These are phyloP conservation scores for Phyllosticta citriasiana DNA, from an alignment of 2,329 filamentous ascomycete species.

Conservation along the genomic window DNA sequence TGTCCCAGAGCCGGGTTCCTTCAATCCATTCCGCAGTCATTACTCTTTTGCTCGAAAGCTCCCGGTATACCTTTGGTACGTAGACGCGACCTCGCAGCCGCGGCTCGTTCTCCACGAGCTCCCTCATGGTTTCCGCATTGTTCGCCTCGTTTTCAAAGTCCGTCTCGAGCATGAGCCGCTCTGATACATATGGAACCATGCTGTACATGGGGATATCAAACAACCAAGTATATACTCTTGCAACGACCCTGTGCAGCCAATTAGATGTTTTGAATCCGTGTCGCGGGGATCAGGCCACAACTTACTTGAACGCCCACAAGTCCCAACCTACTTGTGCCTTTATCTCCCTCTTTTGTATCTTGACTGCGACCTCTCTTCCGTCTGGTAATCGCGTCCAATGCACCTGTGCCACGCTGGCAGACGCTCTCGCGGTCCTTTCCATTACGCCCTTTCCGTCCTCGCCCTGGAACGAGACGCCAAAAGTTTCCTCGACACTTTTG, in stretches of 20 bases:
- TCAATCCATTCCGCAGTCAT: slow-evolving; percentile 98
- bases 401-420: slow-evolving; percentile 90
- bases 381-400: slow-evolving; percentile 85
- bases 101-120: slow-evolving; percentile 64
- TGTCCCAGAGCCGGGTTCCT: slow-evolving; percentile 86
- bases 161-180: slow-evolving; percentile 85
- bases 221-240: slow-evolving; percentile 71
- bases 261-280: slow-evolving; percentile 2
- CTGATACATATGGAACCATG: slow-evolving; percentile 83
- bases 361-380: slow-evolving; percentile 86
- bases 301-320: slow-evolving; percentile 83
- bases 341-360: slow-evolving; percentile 95
- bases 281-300: not conserved
- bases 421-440: slow-evolving; percentile 63
- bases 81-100: slow-evolving; percentile 73
- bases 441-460: slow-evolving; percentile 54
- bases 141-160: slow-evolving; percentile 88
- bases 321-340: slow-evolving; percentile 86
- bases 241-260: slow-evolving; percentile 51
- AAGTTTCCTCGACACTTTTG: slow-evolving; percentile 76
- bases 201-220: slow-evolving; percentile 92
- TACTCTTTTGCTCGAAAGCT: slow-evolving; percentile 71
- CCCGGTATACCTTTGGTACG: slow-evolving; percentile 73
- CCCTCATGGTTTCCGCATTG: slow-evolving; percentile 77
- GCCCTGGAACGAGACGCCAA: slow-evolving; percentile 73